phyloP scores from a whole-genome alignment of 106 monocot species.

The Dendrobium chrysotoxum region DNA sequence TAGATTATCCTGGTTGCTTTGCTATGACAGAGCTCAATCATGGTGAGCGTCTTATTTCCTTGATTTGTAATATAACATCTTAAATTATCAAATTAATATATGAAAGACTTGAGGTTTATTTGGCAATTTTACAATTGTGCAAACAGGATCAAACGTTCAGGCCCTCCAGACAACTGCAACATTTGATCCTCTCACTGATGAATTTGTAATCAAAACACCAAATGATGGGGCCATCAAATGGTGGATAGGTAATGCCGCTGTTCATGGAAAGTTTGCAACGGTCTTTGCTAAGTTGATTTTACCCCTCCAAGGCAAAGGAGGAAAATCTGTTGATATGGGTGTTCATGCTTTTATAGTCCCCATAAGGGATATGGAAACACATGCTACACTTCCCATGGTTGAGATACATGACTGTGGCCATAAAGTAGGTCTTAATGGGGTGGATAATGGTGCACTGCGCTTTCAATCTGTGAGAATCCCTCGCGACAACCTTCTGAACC shows the following conservation, averaged over 20 bases:
- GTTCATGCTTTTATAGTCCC: constrained; percentile 97
- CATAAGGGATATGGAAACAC: constrained; percentile 73
- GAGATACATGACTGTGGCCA: constrained; percentile 97
- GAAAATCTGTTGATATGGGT: constrained; percentile 68
- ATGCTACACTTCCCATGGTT: constrained; percentile 60
- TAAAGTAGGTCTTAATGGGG: constrained; percentile 94
- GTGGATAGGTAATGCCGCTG: constrained; percentile 99
- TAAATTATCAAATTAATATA: background rate
- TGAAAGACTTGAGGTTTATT: background rate
- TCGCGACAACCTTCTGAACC: constrained; percentile 80
- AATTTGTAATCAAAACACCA: constrained; percentile 85
- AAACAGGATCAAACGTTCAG: constrained; percentile 88
- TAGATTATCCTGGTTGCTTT: constrained; percentile 93
- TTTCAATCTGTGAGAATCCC: constrained; percentile 77
- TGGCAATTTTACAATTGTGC: background rate
- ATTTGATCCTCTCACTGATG: constrained; percentile 82
- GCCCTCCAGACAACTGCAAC: constrained; percentile 93
- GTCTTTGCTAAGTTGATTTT: constrained; percentile 82
- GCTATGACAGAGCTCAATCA: constrained; percentile 99
- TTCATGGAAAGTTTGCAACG: constrained; percentile 92
- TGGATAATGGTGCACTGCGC: constrained; percentile 87
- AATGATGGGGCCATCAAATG: constrained; percentile 98
- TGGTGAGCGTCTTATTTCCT: constrained; percentile 33
- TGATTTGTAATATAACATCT: background rate
- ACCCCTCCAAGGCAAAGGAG: constrained; percentile 45